Evolutionary conservation across 1,139 yeast species (phyloP).

Genomic region (Suhomyces kunorum): DNA sequence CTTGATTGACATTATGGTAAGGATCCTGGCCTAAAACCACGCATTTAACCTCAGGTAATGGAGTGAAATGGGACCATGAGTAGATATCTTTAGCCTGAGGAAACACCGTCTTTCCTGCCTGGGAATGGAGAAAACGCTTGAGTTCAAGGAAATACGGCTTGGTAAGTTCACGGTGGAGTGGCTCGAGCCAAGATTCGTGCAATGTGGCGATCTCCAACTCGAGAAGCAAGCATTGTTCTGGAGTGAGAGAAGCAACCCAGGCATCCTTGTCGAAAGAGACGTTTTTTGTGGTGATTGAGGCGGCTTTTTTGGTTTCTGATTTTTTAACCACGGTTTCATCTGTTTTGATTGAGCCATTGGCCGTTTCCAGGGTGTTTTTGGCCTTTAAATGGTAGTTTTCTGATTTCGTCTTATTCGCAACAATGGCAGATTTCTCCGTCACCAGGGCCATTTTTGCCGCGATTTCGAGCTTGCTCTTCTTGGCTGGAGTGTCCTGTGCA

Average conservation of each 20-base stretch:
- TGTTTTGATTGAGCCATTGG: too few relatives aligned
- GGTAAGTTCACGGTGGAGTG: conserved; percentile 68
- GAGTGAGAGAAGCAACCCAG: conserved; percentile 57
- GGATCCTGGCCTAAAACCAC: conserved; percentile 96
- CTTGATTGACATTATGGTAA: conserved; percentile 88
- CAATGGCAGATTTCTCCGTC: neutral
- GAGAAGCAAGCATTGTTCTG: conserved; percentile 56
- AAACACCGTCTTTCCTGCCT: conserved; percentile 54
- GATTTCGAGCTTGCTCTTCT: neutral
- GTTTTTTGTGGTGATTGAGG: conserved; percentile 29
- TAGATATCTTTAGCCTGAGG: conserved; percentile 82
- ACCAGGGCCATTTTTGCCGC: neutral
- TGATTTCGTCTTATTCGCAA: neutral
- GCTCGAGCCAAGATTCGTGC: conserved; percentile 77
- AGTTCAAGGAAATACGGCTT: conserved; percentile 83
- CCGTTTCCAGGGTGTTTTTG: too few relatives aligned
- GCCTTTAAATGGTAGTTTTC: neutral
- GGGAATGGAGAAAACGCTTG: conserved; percentile 56
- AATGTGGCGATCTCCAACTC: conserved; percentile 68
- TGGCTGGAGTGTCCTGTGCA: neutral
- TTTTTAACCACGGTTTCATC: neutral
- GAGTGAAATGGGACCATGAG: conserved; percentile 90
- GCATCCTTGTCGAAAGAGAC: conserved; percentile 37
- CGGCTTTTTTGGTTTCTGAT: neutral
- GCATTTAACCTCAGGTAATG: conserved; percentile 71